Conservation (phyloP, 106 monocot genomes). For the Apostasia shenzhenica region DNA sequence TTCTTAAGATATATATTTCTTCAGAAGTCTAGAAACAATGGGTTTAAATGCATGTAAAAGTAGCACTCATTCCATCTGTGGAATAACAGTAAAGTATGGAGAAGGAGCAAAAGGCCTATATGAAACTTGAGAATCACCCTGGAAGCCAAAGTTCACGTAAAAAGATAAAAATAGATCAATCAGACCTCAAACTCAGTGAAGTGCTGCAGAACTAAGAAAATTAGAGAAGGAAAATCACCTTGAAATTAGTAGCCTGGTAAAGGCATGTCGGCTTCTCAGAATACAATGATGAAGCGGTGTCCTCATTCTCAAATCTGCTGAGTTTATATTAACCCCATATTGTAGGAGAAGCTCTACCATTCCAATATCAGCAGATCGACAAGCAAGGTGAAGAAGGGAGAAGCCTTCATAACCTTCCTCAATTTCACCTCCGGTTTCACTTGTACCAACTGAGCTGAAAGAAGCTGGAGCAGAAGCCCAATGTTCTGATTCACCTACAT, state of each 20-base stretch:
- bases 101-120: too few relatives aligned
- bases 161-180: too few relatives aligned
- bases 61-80: too few relatives aligned
- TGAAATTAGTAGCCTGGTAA: constrained; percentile 62
- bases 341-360: constrained; percentile 98
- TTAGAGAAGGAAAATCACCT: constrained; percentile 37
- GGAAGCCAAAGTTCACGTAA: too few relatives aligned
- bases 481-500: constrained; percentile 22
- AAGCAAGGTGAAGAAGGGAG: constrained; percentile 90
- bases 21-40: too few relatives aligned
- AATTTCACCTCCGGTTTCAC: constrained; percentile 23
- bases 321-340: constrained; percentile 85
- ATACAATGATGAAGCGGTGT: constrained; percentile 88
- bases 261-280: constrained; percentile 45
- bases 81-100: too few relatives aligned
- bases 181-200: too few relatives aligned
- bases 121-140: too few relatives aligned
- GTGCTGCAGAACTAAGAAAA: too few relatives aligned
- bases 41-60: too few relatives aligned
- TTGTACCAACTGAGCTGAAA: constrained; percentile 19
- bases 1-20: too few relatives aligned
- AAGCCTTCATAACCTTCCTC: constrained; percentile 57
- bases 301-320: constrained; percentile 46
- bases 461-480: constrained; percentile 28
- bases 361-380: constrained; percentile 76